Evolutionary conservation across 345 rosid species (phyloP).

Genomic region (Citrus trifoliata): DNA sequence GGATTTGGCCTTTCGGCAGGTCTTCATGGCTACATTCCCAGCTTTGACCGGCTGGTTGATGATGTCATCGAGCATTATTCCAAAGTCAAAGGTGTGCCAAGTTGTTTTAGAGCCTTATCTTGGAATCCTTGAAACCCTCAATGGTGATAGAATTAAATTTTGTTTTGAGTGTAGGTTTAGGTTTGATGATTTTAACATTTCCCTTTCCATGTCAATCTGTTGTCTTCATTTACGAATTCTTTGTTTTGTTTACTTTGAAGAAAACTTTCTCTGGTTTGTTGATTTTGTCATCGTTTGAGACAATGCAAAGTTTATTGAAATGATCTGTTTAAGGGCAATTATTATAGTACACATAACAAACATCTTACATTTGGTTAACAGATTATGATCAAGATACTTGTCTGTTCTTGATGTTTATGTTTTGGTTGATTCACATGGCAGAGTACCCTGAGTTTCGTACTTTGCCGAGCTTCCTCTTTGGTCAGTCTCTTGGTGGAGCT

Average conservation of each 20-base stretch:
- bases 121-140: slow-evolving; percentile 3
- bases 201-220: neutral
- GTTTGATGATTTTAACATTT: neutral
- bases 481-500: slow-evolving; percentile 97
- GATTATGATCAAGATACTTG: neutral
- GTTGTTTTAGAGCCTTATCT: neutral
- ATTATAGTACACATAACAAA: neutral
- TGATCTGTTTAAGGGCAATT: neutral
- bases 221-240: neutral
- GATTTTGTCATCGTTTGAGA: neutral
- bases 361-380: neutral
- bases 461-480: slow-evolving; percentile 85
- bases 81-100: slow-evolving; percentile 64
- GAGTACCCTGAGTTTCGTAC: slow-evolving; percentile 49
- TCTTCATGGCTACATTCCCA: slow-evolving; percentile 77
- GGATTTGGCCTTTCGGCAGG: slow-evolving; percentile 97
- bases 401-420: slow-evolving; percentile 4
- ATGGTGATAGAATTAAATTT: neutral
- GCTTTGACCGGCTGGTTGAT: slow-evolving; percentile 71
- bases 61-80: slow-evolving; percentile 85
- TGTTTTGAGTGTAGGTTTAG: neutral
- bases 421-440: slow-evolving; percentile 32
- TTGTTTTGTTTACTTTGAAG: neutral
- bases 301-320: neutral
- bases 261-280: neutral